Evolutionary conservation across 2,329 filamentous ascomycete species (phyloP).

Genomic region (Neopestalotiopsis rosae): DNA sequence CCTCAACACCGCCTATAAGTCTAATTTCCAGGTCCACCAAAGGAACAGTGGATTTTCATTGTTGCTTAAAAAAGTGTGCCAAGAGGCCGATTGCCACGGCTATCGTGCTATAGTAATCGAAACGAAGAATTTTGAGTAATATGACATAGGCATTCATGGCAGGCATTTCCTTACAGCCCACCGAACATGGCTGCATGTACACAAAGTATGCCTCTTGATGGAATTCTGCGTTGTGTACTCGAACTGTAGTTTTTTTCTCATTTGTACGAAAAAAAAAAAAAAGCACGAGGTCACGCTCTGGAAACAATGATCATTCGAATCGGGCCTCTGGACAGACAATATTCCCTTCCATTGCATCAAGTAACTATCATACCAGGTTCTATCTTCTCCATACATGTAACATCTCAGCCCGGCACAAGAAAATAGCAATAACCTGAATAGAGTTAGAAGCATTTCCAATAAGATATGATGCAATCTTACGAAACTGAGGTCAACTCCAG

Average conservation of each 20-base stretch:
- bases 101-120: neutral
- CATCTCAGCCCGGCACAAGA: conserved; percentile 22
- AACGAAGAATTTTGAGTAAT: neutral
- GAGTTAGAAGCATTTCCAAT: neutral
- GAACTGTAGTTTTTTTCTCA: too few relatives aligned
- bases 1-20: neutral
- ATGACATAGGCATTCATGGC: neutral
- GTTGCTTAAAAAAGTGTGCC: neutral
- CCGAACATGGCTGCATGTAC: too few relatives aligned
- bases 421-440: neutral
- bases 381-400: conserved; percentile 19
- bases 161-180: too few relatives aligned
- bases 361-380: neutral
- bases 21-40: neutral
- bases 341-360: too few relatives aligned
- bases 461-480: neutral
- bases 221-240: too few relatives aligned
- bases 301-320: too few relatives aligned
- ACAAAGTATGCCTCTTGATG: too few relatives aligned
- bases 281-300: too few relatives aligned
- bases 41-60: neutral
- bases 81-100: neutral
- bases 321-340: too few relatives aligned
- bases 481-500: conserved; percentile 20
- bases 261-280: too few relatives aligned